These are phyloP conservation scores for Globisporangium emineosum DNA, from an alignment of 352 stramenopile species.

Conservation along the genomic window DNA sequence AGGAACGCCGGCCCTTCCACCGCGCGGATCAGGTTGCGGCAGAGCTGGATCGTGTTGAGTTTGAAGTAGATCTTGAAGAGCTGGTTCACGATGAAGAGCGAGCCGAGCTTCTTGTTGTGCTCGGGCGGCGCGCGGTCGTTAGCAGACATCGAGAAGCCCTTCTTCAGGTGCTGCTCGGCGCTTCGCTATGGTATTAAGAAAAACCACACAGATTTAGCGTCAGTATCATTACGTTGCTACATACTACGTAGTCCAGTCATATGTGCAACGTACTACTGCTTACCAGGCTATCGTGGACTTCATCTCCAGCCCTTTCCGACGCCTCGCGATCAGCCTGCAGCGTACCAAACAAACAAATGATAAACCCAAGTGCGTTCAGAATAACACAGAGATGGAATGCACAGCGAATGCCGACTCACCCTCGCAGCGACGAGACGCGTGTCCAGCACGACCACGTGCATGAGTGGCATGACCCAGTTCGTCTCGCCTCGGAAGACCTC, in stretches of 20 bases:
- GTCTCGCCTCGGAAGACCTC: constrained; percentile 80
- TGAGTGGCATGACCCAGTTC: constrained; percentile 83
- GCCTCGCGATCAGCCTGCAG: constrained; percentile 65
- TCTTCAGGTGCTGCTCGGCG: constrained; percentile 85
- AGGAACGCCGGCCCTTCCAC: constrained; percentile 78
- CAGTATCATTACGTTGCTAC: not conserved
- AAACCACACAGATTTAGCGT: not conserved
- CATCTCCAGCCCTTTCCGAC: constrained; percentile 59
- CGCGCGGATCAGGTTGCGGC: constrained; percentile 91
- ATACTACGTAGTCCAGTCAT: not conserved
- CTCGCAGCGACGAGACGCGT: constrained; percentile 65
- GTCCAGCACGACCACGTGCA: constrained; percentile 80
- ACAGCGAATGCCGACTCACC: constrained; percentile 24
- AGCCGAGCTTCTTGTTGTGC: constrained; percentile 85
- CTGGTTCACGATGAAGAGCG: constrained; percentile 93
- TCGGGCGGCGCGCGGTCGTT: constrained; percentile 77
- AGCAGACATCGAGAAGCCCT: constrained; percentile 80
- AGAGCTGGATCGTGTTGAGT: constrained; percentile 92
- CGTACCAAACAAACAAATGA: not conserved
- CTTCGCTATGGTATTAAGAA: constrained; percentile 37
- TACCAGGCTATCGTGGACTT: constrained; percentile 73
- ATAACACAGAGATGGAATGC: not conserved
- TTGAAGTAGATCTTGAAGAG: constrained; percentile 98
- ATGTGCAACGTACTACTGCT: not conserved
- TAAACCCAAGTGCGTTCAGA: not conserved